Evolutionary conservation across 2,329 filamentous ascomycete species (phyloP).

Genomic region (Emmonsiellopsis sp.): DNA sequence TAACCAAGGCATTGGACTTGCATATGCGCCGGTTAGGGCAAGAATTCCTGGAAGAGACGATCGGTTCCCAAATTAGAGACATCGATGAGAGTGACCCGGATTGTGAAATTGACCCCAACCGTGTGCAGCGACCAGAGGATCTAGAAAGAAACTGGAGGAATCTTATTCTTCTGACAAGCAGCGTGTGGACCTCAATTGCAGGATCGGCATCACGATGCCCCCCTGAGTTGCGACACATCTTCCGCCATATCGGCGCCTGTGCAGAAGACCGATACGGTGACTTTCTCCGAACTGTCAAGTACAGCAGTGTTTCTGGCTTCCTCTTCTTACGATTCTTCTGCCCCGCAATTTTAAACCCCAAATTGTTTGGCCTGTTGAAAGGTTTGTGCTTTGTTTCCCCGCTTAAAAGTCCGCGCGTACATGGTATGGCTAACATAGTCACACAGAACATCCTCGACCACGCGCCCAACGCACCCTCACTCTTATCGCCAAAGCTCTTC

Average conservation of each 20-base stretch:
- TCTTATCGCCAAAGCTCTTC: conserved; percentile 82
- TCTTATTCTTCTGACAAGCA: conserved; percentile 66
- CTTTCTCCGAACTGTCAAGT: conserved; percentile 78
- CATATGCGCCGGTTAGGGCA: conserved; percentile 93
- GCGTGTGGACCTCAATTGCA: conserved; percentile 77
- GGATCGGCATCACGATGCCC: conserved; percentile 67
- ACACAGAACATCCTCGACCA: conserved; percentile 67
- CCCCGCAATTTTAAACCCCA: conserved; percentile 90
- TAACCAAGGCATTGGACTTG: conserved; percentile 87
- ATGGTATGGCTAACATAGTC: conserved; percentile 14
- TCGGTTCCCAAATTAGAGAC: conserved; percentile 76
- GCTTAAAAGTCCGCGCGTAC: background rate
- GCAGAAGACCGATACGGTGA: conserved; percentile 92
- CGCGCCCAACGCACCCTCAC: conserved; percentile 82
- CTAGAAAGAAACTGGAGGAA: conserved; percentile 74
- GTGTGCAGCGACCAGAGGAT: conserved; percentile 58
- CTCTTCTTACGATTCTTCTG: conserved; percentile 92
- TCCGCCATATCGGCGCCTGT: conserved; percentile 85
- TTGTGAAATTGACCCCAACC: conserved; percentile 90
- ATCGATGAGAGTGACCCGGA: conserved; percentile 87
- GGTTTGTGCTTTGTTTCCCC: conserved; percentile 32
- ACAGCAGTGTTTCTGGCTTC: conserved; percentile 92
- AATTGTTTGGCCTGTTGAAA: conserved; percentile 78
- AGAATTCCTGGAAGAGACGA: conserved; percentile 80
- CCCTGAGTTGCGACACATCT: conserved; percentile 70